A percentile compares a stretch with the other conserved stretches of the same genome.
These are phyloP conservation scores for Allium cepa DNA, from an alignment of 106 monocot species.

Conservation along the genomic window DNA sequence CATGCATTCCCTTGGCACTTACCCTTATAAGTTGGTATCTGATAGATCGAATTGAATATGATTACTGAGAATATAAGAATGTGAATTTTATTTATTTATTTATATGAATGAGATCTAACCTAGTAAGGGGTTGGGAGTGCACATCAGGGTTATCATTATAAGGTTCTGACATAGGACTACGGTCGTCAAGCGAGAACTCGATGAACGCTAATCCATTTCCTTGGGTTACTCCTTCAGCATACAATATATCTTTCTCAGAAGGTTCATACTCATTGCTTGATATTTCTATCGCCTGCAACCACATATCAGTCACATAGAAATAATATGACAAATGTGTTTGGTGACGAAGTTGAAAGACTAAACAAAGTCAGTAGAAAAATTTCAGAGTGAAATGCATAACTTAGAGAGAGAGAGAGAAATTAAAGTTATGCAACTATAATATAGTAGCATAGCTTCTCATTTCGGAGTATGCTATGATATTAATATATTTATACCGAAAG, in stretches of 20 bases:
- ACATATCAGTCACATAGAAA: neutral
- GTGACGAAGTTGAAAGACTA: too few relatives aligned
- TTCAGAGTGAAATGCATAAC: too few relatives aligned
- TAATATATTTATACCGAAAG: neutral
- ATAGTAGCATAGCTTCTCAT: too few relatives aligned
- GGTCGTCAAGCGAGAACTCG: conserved; percentile 87
- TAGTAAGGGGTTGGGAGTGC: conserved; percentile 59
- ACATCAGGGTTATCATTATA: conserved; percentile 61
- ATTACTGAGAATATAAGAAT: too few relatives aligned
- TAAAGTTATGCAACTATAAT: too few relatives aligned
- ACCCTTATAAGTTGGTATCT: conserved; percentile 86
- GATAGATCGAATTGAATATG: neutral
- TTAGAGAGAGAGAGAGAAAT: too few relatives aligned
- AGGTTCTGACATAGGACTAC: conserved; percentile 61
- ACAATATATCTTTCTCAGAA: conserved; percentile 75
- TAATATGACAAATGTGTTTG: too few relatives aligned
- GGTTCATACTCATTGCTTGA: conserved; percentile 97
- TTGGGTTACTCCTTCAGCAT: conserved; percentile 89
- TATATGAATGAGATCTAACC: conserved; percentile 23
- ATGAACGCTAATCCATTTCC: conserved; percentile 89
- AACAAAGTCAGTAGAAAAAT: too few relatives aligned
- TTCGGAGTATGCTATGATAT: too few relatives aligned
- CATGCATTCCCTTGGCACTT: conserved; percentile 70
- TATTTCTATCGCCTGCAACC: conserved; percentile 74
- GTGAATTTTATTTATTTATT: too few relatives aligned